Percentiles rank a stretch among this genome's conserved stretches.
phyloP scores from a whole-genome alignment of 2,329 filamentous ascomycete species.

The Macrophomina phaseolina region DNA sequence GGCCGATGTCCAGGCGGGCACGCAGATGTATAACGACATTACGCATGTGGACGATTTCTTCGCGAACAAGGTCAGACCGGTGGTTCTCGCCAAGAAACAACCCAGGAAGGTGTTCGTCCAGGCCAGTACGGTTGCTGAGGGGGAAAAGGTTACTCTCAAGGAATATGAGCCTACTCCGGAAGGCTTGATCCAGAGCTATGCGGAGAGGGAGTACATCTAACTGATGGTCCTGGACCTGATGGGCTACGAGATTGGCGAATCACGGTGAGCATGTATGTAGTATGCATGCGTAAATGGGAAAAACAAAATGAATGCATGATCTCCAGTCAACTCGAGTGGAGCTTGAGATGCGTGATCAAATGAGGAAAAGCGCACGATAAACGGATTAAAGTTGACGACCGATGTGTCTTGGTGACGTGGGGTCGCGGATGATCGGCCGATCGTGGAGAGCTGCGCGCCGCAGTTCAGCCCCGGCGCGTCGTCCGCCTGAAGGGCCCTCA shows the following conservation, averaged over 20 bases:
- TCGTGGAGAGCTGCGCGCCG: conserved; percentile 11
- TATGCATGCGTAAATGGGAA: background rate
- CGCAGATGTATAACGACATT: conserved; percentile 80
- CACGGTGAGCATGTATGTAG: background rate
- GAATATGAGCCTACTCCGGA: conserved; percentile 84
- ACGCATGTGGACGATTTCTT: conserved; percentile 86
- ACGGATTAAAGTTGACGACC: conserved; percentile 3
- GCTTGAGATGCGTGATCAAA: background rate
- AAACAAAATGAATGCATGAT: conserved; percentile 13
- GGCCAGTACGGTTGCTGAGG: conserved; percentile 77
- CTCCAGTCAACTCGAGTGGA: background rate
- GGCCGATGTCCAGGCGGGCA: conserved; percentile 79
- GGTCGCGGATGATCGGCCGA: conserved; percentile 20
- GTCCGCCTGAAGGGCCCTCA: background rate
- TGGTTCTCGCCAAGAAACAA: conserved; percentile 78
- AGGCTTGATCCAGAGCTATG: conserved; percentile 64
- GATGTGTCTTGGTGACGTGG: conserved; percentile 12
- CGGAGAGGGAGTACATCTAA: conserved; percentile 44
- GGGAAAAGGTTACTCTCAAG: conserved; percentile 74
- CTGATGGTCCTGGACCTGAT: background rate
- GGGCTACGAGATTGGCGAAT: background rate
- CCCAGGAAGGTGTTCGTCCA: conserved; percentile 93
- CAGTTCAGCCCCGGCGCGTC: background rate
- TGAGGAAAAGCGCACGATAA: conserved; percentile 11
- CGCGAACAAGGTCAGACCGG: conserved; percentile 76